phyloP scores from a whole-genome alignment of 106 monocot species.

The Phalaenopsis aphrodite region DNA sequence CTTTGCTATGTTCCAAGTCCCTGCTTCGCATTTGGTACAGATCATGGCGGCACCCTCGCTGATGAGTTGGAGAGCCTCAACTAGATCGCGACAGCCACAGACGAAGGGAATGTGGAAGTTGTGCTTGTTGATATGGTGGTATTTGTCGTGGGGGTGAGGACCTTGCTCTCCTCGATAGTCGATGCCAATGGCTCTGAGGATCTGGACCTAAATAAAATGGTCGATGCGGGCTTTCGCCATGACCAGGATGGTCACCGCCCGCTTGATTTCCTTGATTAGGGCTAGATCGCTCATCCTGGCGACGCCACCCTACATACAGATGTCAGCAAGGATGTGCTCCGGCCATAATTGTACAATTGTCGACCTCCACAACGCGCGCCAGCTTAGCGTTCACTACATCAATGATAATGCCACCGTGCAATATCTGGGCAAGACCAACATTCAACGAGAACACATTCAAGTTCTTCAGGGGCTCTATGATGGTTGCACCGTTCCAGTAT shows the following conservation, averaged over 20 bases:
- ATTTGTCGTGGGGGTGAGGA: conserved; percentile 23
- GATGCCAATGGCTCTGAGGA: conserved; percentile 22
- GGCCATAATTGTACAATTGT: conserved; percentile 63
- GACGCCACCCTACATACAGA: conserved; percentile 53
- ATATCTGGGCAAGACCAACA: conserved; percentile 49
- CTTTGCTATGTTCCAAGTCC: conserved; percentile 15
- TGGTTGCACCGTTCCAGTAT: conserved; percentile 16
- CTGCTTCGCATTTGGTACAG: conserved; percentile 18
- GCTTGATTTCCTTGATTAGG: conserved; percentile 26
- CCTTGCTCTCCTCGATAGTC: conserved; percentile 5
- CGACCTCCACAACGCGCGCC: conserved; percentile 54
- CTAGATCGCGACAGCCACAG: conserved; percentile 29
- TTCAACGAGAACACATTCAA: conserved; percentile 43
- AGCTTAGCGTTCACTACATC: conserved; percentile 51
- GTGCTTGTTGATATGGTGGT: conserved; percentile 33
- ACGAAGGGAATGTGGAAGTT: conserved; percentile 32
- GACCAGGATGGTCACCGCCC: conserved; percentile 24
- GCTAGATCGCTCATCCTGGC: conserved; percentile 42
- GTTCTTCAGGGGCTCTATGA: conserved; percentile 21
- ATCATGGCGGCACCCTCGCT: conserved; percentile 16
- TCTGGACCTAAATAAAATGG: conserved; percentile 25
- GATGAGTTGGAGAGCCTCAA: conserved; percentile 22
- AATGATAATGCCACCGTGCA: conserved; percentile 48
- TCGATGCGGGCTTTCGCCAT: conserved; percentile 33
- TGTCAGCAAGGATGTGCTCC: conserved; percentile 73